Evolutionary conservation across 1,284 basidiomycete species (phyloP), one percentile per base, ranked within the genome.

Genomic region (Cerrena zonata): DNA sequence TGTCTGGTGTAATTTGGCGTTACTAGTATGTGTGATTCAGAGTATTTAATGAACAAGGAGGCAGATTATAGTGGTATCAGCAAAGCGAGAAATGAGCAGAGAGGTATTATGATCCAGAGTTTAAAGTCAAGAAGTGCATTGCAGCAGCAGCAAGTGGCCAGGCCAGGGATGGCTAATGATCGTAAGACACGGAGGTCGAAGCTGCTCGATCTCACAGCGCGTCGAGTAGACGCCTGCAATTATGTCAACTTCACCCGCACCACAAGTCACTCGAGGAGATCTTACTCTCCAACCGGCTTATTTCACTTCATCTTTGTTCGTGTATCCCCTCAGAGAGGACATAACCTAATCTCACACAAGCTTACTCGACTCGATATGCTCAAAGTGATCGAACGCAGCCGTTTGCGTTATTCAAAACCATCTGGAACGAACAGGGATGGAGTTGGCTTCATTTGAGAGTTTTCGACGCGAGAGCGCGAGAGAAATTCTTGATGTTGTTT

Each of bases 301-400:
- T 63, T 89, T 88, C 59, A 86, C 86, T 0, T 89, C 86, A 2
- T 86, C 84, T 0, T 62, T 84, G 22, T 90, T 82, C 64, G 79
- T 87, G 4, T 65, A 75, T 5, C 69, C 80, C n/a, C 70, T 85
- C n/a, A 76, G 82, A 5, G 74, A 78, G 26, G 87, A 90, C 61
- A 71, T 89, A 24, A 65, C n/a, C 70, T 3, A 61, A 56, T 5
- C 74, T 90, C 24, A 65, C 80, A 4, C 58, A 69, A 22, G 57
- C 65, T 10, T 89, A 77, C 57, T 64, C 76, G 19, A 71, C 77
- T 25, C 66, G 68, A 40, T 80, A 79, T 58, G 53, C 65, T 0
- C 59, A 61, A 25, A 55, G 61, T 22, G 58, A 50, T 19, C 55
- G 65, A 7, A 52, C 56, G 1, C 70, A 69, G 39, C 84, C 87